A percentile compares a stretch with the other conserved stretches of the same genome.
Evolutionary conservation across 352 stramenopile species (phyloP).

Genomic region (Globisporangium canariense): DNA sequence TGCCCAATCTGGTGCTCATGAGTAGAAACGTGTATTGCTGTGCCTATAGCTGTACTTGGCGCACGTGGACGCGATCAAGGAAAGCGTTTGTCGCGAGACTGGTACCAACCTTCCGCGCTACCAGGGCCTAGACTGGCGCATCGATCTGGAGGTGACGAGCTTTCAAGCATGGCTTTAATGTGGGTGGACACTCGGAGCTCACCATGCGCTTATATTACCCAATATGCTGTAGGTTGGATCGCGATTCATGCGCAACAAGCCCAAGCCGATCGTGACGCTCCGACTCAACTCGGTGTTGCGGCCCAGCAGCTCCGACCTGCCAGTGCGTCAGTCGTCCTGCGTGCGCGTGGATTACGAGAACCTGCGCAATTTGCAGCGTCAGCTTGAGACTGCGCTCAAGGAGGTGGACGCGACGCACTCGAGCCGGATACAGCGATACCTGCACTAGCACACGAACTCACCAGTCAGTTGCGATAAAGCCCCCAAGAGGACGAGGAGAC

Average conservation of each 20-base stretch:
- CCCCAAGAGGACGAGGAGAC: background rate
- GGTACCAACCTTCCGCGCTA: slow-evolving; percentile 51
- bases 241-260: slow-evolving; percentile 53
- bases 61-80: slow-evolving; percentile 48
- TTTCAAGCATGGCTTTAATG: background rate
- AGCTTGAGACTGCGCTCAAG: slow-evolving; percentile 65
- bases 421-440: slow-evolving; percentile 73
- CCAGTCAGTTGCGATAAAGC: slow-evolving; percentile 5
- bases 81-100: slow-evolving; percentile 37
- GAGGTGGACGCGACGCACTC: slow-evolving; percentile 67
- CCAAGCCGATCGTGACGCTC: slow-evolving; percentile 71
- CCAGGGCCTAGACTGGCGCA: slow-evolving; percentile 69
- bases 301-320: slow-evolving; percentile 18
- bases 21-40: background rate
- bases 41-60: slow-evolving; percentile 42
- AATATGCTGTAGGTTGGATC: slow-evolving; percentile 41
- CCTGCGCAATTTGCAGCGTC: slow-evolving; percentile 57
- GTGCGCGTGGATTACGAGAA: slow-evolving; percentile 62
- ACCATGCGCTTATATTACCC: background rate
- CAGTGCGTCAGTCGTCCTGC: slow-evolving; percentile 34
- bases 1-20: background rate
- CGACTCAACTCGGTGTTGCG: slow-evolving; percentile 41
- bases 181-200: background rate
- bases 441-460: slow-evolving; percentile 30
- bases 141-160: slow-evolving; percentile 64